A percentile compares a stretch with the other conserved stretches of the same genome.
phyloP scores from a whole-genome alignment of 768 basidiomycete genomes.

The Porpolomopsis calyptriformis region DNA sequence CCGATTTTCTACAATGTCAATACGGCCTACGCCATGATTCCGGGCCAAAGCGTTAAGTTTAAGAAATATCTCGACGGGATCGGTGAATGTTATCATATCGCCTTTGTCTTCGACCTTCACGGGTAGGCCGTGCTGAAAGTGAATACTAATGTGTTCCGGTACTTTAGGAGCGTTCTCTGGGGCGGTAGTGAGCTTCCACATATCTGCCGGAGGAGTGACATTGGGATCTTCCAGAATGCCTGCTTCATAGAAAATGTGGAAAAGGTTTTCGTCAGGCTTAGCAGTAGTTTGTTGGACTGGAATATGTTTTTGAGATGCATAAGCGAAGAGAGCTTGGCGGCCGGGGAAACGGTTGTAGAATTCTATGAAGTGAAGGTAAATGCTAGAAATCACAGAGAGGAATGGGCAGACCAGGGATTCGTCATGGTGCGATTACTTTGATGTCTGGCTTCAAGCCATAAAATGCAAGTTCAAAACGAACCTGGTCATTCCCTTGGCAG shows the following conservation, averaged over 20 bases:
- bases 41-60: slow-evolving; percentile 84
- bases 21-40: slow-evolving; percentile 91
- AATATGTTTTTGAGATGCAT: slow-evolving; percentile 78
- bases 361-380: slow-evolving; percentile 32
- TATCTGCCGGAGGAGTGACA: slow-evolving; percentile 86
- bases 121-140: slow-evolving; percentile 82
- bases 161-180: slow-evolving; percentile 71
- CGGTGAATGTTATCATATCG: slow-evolving; percentile 59
- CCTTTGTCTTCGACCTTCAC: slow-evolving; percentile 61
- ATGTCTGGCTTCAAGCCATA: slow-evolving; percentile 97
- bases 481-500: slow-evolving; percentile 99
- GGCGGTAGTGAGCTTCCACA: slow-evolving; percentile 95
- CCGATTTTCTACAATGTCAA: slow-evolving; percentile 99
- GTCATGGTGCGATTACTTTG: slow-evolving; percentile 98
- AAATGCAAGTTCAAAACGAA: slow-evolving; percentile 97
- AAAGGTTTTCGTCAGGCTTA: slow-evolving; percentile 98
- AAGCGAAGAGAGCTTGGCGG: slow-evolving; percentile 84
- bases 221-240: slow-evolving; percentile 97
- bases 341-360: slow-evolving; percentile 98
- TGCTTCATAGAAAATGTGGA: slow-evolving; percentile 99
- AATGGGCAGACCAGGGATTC: slow-evolving; percentile 63
- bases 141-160: slow-evolving; percentile 74
- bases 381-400: not conserved
- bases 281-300: slow-evolving; percentile 91
- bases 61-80: slow-evolving; percentile 89